Conservation (phyloP, 306 rosid species). For the Ceratonia siliqua region DNA sequence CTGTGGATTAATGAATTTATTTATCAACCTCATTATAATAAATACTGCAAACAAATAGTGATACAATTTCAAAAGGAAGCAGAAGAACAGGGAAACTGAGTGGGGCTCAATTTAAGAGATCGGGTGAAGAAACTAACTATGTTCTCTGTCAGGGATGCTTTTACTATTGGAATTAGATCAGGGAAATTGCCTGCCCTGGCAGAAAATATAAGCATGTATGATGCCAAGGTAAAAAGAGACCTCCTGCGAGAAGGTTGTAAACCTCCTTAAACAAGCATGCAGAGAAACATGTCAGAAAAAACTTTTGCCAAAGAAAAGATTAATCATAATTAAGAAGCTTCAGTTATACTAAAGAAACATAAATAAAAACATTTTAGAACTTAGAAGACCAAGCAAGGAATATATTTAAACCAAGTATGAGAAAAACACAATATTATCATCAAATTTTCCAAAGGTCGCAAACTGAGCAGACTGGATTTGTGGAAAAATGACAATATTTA, state of each 20-base stretch:
- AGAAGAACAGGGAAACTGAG: constrained; percentile 14
- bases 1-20: constrained; percentile 49
- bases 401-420: neutral
- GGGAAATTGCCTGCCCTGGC: constrained; percentile 71
- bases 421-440: neutral
- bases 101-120: constrained; percentile 27
- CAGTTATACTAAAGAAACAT: neutral
- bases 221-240: constrained; percentile 85
- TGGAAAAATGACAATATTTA: neutral
- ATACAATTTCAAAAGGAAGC: constrained; percentile 18
- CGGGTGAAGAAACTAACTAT: constrained; percentile 49
- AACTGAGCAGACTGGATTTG: neutral
- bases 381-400: neutral
- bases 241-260: constrained; percentile 83
- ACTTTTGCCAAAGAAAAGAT: constrained; percentile 12
- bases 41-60: neutral
- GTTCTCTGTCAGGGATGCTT: constrained; percentile 61
- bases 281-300: constrained; percentile 41
- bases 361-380: neutral
- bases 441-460: neutral
- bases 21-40: constrained; percentile 24
- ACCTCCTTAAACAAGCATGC: constrained; percentile 59
- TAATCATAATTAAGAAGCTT: constrained; percentile 20
- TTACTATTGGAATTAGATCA: constrained; percentile 70
- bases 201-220: constrained; percentile 84